A percentile compares a stretch with the other conserved stretches of the same genome.
Conservation (phyloP, 371 early-diverging fungal species). For the Lichtheimia corymbifera region DNA sequence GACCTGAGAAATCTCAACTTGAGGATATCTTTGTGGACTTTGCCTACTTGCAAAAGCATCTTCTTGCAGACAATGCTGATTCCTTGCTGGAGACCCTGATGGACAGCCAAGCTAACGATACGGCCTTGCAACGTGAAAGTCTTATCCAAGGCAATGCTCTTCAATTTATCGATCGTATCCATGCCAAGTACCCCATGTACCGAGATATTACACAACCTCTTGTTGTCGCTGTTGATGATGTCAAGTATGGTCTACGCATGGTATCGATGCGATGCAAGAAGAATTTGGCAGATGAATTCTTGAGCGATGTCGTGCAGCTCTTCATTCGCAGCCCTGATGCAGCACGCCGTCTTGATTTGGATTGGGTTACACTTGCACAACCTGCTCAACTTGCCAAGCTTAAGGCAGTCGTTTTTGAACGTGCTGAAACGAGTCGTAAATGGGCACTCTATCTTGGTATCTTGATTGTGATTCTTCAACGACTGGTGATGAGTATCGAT, state of each 20-base stretch:
- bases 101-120: slow-evolving; percentile 21
- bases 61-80: slow-evolving; percentile 57
- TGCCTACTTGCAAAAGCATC: slow-evolving; percentile 64
- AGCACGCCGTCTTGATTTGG: slow-evolving; percentile 34
- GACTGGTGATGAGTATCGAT: slow-evolving; percentile 52
- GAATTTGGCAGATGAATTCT: slow-evolving; percentile 29
- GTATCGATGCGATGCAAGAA: slow-evolving; percentile 37
- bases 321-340: slow-evolving; percentile 48
- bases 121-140: slow-evolving; percentile 55
- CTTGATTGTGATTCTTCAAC: slow-evolving; percentile 60
- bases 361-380: slow-evolving; percentile 52
- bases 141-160: slow-evolving; percentile 74
- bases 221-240: slow-evolving; percentile 66
- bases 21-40: slow-evolving; percentile 78
- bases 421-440: slow-evolving; percentile 48
- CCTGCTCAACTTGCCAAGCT: slow-evolving; percentile 42
- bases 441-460: slow-evolving; percentile 70
- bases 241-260: slow-evolving; percentile 79
- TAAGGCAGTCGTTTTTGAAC: slow-evolving; percentile 56
- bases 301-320: slow-evolving; percentile 45
- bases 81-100: slow-evolving; percentile 45
- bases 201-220: slow-evolving; percentile 81
- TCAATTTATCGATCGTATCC: slow-evolving; percentile 69
- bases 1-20: slow-evolving; percentile 73
- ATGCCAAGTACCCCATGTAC: slow-evolving; percentile 63